These are phyloP conservation scores for Rhododendron griersonianum DNA, from an alignment of 148 eudicot genomes.

Conservation along the genomic window DNA sequence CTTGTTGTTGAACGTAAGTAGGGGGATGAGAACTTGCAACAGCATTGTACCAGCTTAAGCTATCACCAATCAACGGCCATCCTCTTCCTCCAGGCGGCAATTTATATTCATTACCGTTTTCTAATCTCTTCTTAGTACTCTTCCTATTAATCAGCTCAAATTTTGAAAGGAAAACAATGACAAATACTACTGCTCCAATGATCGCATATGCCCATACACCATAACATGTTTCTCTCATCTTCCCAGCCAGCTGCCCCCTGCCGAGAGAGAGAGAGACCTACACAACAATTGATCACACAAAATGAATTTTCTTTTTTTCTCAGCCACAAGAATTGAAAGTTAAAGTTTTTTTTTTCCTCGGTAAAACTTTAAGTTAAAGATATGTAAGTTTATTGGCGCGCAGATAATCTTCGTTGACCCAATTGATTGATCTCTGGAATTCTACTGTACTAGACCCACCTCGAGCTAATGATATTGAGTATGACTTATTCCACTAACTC, in stretches of 20 bases:
- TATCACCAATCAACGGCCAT: slow-evolving; percentile 51
- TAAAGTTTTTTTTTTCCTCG: too few species aligned
- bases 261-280: background rate
- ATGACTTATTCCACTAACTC: background rate
- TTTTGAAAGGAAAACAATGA: slow-evolving; percentile 3
- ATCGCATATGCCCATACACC: slow-evolving; percentile 8
- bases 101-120: background rate
- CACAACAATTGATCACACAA: background rate
- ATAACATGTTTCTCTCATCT: background rate
- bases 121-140: background rate
- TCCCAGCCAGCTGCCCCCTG: background rate
- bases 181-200: background rate
- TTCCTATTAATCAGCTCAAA: background rate
- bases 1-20: slow-evolving; percentile 41
- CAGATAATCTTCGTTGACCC: slow-evolving; percentile 1
- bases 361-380: background rate
- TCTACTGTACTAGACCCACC: background rate
- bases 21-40: slow-evolving; percentile 60
- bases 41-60: slow-evolving; percentile 49
- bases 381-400: background rate
- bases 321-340: background rate
- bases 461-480: background rate
- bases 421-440: background rate
- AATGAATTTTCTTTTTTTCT: background rate
- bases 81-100: slow-evolving; percentile 50